Evolutionary conservation across 148 eudicot species (phyloP), one percentile per base, ranked within the genome.

Genomic region (Hydrangea macrophylla): DNA sequence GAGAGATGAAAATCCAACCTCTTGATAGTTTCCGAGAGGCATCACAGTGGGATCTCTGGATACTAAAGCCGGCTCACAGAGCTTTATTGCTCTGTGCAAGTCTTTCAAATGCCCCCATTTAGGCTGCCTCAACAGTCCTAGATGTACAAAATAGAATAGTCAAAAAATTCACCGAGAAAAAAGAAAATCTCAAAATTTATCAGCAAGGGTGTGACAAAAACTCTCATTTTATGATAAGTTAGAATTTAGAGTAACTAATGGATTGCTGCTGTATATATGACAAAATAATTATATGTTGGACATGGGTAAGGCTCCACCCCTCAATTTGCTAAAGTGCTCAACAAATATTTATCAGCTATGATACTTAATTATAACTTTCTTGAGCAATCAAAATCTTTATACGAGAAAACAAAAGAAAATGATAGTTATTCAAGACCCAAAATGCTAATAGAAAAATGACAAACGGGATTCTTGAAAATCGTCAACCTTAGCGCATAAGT

Each of bases 61-160:
- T 69, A 90, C 80, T 53, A 90, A 75, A 62, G 90, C 92, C 40
- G 92, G 86, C 83, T 90, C 96, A 69, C 90, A 87, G 13, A 90
- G 82, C 81, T 87, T 90, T 58, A 90, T 83, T 45, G 96, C 92
- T 75, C 85, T 78, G 70, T 90, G 96, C 70, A 90, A 65, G 80
- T 90, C 96, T 78, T 80, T 87, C 45, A 90, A 62, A 79, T 90
- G 96, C 25, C 92, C 96, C 92, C 92, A 90, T 83, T 90, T 90
- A 26, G 96, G 90, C 67, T 90, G 86, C 60, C 84, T 80, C 61
- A 78, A 69, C 20, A 90, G 74, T 50, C 96, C 96, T 90, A 55
- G 22, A 70, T 7, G 28, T 40, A 6, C 53, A 42, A 60, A 60
- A 62, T 20, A 8, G 23, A 39, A 35, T 23, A 32, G 5, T 55